Conservation (phyloP, 164 flowering plant genomes). For the Vitis rupestris region DNA sequence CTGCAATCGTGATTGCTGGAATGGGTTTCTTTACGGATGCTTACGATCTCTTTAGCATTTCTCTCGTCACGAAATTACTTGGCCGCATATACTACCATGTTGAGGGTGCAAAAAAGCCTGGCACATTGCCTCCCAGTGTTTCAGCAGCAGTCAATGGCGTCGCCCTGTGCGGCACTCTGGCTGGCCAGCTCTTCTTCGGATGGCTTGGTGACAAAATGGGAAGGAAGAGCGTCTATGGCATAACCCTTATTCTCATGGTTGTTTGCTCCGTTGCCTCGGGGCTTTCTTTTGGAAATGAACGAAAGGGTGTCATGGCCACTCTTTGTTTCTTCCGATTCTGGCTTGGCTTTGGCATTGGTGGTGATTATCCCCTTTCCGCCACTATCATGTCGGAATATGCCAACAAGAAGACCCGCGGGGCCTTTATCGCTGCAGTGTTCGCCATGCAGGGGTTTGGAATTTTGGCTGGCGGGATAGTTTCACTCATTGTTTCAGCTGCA, state of each 20-base stretch:
- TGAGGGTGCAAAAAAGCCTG: conserved; percentile 9
- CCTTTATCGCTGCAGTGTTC: conserved; percentile 18
- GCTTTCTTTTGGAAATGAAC: conserved; percentile 19
- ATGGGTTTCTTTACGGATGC: conserved; percentile 31
- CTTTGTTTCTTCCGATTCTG: conserved; percentile 23
- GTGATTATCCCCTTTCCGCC: conserved; percentile 18
- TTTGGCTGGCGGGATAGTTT: conserved; percentile 15
- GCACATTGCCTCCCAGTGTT: conserved; percentile 16
- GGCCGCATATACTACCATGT: conserved; percentile 21
- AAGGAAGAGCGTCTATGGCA: conserved; percentile 23
- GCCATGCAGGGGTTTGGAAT: conserved; percentile 26
- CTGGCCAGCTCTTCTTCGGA: conserved; percentile 22
- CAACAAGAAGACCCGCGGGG: conserved; percentile 17
- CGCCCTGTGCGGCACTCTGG: conserved; percentile 23
- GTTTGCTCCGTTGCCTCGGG: conserved; percentile 20
- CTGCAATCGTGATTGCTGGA: conserved; percentile 21
- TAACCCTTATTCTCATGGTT: conserved; percentile 23
- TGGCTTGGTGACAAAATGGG: conserved; percentile 32
- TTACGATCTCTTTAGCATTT: conserved; percentile 26
- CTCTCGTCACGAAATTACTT: conserved; percentile 21
- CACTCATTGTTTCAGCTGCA: conserved; percentile 10
- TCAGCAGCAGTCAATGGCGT: conserved; percentile 24
- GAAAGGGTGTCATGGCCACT: conserved; percentile 12
- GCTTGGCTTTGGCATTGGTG: conserved; percentile 19
- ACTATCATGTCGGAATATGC: conserved; percentile 25